Percentiles rank a stretch among this genome's conserved stretches.
Conservation (phyloP, 1,284 basidiomycete species). For the Ganoderma boninense region DNA sequence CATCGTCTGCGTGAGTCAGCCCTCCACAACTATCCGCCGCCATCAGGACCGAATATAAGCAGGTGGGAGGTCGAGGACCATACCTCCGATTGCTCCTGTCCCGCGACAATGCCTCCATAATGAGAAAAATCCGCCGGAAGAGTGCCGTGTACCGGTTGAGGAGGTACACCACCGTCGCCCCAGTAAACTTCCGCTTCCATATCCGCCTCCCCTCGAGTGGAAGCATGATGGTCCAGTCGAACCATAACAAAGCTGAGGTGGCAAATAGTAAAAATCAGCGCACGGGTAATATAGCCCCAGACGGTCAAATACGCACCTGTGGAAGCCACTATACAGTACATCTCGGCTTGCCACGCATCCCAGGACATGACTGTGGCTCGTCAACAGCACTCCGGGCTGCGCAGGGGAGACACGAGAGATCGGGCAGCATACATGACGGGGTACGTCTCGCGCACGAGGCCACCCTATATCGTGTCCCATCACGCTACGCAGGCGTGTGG, state of each 20-base stretch:
- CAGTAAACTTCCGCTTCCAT: conserved; percentile 23
- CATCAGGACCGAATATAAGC: neutral
- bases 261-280: neutral
- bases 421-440: neutral
- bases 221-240: conserved; percentile 22
- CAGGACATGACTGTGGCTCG: neutral
- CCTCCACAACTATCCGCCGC: conserved; percentile 13
- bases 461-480: neutral
- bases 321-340: conserved; percentile 24
- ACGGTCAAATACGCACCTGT: conserved; percentile 9
- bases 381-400: neutral
- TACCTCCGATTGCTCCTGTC: conserved; percentile 7
- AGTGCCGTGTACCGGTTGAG: conserved; percentile 23
- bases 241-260: conserved; percentile 16
- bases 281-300: no score
- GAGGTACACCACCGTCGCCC: conserved; percentile 21
- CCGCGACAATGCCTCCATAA: conserved; percentile 13
- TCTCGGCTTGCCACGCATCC: conserved; percentile 13
- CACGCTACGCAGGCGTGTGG: neutral
- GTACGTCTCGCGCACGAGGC: neutral
- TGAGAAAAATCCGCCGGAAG: conserved; percentile 15
- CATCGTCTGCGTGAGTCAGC: conserved; percentile 15
- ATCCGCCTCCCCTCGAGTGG: conserved; percentile 17
- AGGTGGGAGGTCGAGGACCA: no score
- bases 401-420: neutral